Evolutionary conservation across 2,329 filamentous ascomycete species (phyloP).

Genomic region (Didymella arachidicola): DNA sequence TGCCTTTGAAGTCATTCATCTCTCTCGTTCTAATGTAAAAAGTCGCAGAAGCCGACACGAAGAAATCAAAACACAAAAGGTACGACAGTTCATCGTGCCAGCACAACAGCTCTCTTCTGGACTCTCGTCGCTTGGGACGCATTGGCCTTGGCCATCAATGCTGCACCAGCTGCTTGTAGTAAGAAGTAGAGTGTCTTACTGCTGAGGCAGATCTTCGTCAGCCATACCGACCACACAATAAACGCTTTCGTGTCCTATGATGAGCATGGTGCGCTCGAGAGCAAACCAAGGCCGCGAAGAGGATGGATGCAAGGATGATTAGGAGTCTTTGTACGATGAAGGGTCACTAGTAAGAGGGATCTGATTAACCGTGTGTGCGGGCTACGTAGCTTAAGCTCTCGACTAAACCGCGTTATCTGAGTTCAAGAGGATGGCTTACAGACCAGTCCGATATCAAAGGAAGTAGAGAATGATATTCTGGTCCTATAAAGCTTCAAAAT

Average conservation of each 20-base stretch:
- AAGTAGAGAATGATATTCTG: slow-evolving; percentile 58
- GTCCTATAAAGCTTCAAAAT: slow-evolving; percentile 52
- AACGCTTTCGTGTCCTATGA: slow-evolving; percentile 45
- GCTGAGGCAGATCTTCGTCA: slow-evolving; percentile 57
- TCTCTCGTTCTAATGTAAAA: slow-evolving; percentile 42
- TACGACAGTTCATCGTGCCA: slow-evolving; percentile 63
- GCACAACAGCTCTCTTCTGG: slow-evolving; percentile 57
- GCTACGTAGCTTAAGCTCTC: slow-evolving; percentile 1
- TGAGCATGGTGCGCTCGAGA: slow-evolving; percentile 47
- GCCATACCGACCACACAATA: neutral
- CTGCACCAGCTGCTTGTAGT: slow-evolving; percentile 54
- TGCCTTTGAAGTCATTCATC: no score
- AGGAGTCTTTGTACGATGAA: slow-evolving; percentile 50
- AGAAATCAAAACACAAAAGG: slow-evolving; percentile 63
- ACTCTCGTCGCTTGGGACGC: slow-evolving; percentile 23
- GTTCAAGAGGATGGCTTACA: slow-evolving; percentile 1
- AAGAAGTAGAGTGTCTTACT: slow-evolving; percentile 61
- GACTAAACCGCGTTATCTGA: neutral
- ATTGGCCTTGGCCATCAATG: slow-evolving; percentile 37
- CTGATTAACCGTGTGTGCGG: neutral
- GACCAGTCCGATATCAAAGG: slow-evolving; percentile 53
- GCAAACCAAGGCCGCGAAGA: slow-evolving; percentile 55
- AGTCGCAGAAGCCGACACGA: slow-evolving; percentile 55
- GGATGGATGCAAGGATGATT: slow-evolving; percentile 51
- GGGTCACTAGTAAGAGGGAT: slow-evolving; percentile 17